Base-by-base conservation (phyloP, 1,284 basidiomycete genomes). In the Ustilago bromivora region DNA sequence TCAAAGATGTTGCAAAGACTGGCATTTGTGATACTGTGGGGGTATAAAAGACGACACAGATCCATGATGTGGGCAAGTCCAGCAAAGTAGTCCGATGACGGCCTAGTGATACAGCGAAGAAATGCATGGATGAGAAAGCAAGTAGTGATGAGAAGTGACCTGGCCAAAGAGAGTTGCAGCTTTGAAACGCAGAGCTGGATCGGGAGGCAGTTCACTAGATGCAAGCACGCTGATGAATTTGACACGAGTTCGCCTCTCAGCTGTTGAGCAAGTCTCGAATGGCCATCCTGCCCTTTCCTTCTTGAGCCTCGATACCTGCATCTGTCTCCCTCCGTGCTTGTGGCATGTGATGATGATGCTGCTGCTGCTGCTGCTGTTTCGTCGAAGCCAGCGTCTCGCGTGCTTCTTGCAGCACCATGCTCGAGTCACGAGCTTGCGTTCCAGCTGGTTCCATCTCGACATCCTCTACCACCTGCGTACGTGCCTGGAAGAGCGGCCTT, bases 201-300 rank as follows among this genome's bases (percentile, higher is more conserved):
- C 55, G 40, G 51, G 51, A 32, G 32, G 54, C n/a, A 40, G 40
- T 15, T 41, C 4, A 10, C 38, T 5, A 15, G 54, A 35, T 19
- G 35, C 40, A 5, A 51, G 34, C 13, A 31, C 47, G 23, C 49
- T 49, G 49, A 53, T 60, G 17, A 4, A n/a, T 60, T 28, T 49
- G 36, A 52, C 53, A 55, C 9, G 32, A 15, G 5, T 58, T 4
- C 2, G 34, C 58, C 53, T 34, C 31, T 71, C 38, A 76, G 58
- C 68, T 68, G 59, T 76, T 76, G 52, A 76, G 74, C 61, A 76
- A 54, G 3, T 59, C 74, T 11, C 74, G 74, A 41, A 76, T 76
- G 9, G 61, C 69, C 74, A 76, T 76, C 32, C 69, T 57, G 15
- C 65, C 65, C 5, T 59, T 40, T 19, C 74, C 62, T 0, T 76